Evolutionary conservation across 129 eudicot genomes (phyloP), one percentile per base, ranked within the genome.

Genomic region (Gnaphalium uliginosum): DNA sequence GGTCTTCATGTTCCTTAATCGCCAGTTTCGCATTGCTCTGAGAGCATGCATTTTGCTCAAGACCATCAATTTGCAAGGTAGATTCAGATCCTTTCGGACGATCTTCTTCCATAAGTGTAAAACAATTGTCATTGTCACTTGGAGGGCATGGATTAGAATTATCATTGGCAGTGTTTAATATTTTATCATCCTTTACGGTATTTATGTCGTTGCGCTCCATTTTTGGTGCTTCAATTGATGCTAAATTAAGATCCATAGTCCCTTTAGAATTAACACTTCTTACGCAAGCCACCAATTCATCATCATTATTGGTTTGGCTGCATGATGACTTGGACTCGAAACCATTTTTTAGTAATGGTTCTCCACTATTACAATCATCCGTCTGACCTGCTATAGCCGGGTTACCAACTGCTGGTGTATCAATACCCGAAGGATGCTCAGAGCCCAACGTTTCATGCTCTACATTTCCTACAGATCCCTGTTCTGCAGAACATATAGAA

Each of bases 1-100:
- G 84, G 63, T 95, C 99, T 77, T 91, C 99, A 39, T 87, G 95
- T 79, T 84, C 91, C 85, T 84, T 86, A 69, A 71, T 83, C 29
- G 61, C 76, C 78, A 78, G 22, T 75, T 84, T 79, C 50, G 51
- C 18, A 76, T 69, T 72, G 57, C 75, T 30, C 76, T 67, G 81
- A 58, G 82, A 73, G 76, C 70, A 77, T 37, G 77, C 50, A 69
- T 78, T 80, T 57, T 56, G 71, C 46, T 39, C 46, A 39, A 39
- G 14, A 39, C 46, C 15, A 39, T 39, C 46, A 9, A 39, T 37
- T 74, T 60, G 66, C 50, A 72, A 61, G 71, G 79, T 85, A 79
- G 78, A 71, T 79, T 19, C 79, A 69, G 53, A 77, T 64, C 65
- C 87, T 23, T 76, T 65, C 26, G 71, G 7, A 73, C 76, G 85